Conservation (phyloP, 139 green algal species). For the Tetraselmis striata region DNA sequence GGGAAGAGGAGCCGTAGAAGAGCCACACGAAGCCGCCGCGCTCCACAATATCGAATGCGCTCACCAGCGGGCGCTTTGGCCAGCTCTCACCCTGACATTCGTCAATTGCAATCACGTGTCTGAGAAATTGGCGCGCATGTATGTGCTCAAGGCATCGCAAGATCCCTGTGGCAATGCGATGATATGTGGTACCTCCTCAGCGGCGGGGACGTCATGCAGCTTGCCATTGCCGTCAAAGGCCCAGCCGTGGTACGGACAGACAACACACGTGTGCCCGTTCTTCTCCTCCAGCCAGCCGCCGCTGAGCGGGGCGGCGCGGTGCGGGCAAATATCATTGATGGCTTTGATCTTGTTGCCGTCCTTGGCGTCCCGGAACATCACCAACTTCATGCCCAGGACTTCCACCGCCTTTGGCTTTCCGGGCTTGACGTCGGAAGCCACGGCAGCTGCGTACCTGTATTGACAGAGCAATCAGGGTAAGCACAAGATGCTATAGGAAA, state of each 20-base stretch:
- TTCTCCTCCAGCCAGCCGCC: slow-evolving; percentile 37
- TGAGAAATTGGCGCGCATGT: too few relatives aligned
- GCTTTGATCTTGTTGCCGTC: slow-evolving; percentile 40
- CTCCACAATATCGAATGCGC: slow-evolving; percentile 57
- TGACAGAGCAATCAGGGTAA: too few relatives aligned
- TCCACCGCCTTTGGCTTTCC: slow-evolving; percentile 57
- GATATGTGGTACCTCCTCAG: slow-evolving; percentile 13
- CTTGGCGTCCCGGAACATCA: slow-evolving; percentile 54
- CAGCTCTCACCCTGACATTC: slow-evolving; percentile 31
- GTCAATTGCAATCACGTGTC: too few relatives aligned
- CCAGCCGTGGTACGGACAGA: slow-evolving; percentile 65
- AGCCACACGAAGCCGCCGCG: slow-evolving; percentile 75
- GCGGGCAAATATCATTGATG: slow-evolving; percentile 71
- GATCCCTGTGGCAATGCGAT: too few relatives aligned
- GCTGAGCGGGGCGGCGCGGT: slow-evolving; percentile 56
- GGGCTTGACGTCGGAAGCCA: slow-evolving; percentile 16
- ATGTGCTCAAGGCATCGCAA: too few relatives aligned
- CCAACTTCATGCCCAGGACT: slow-evolving; percentile 60
- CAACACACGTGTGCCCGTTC: slow-evolving; percentile 52
- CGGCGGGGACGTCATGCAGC: slow-evolving; percentile 39
- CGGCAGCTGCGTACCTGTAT: neutral
- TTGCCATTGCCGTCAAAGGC: slow-evolving; percentile 56
- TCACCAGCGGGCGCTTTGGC: slow-evolving; percentile 49
- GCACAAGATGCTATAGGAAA: too few relatives aligned
- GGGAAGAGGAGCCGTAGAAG: slow-evolving; percentile 54